A percentile compares a stretch with the other conserved stretches of the same genome.
These are phyloP conservation scores for Sphenostylis stenocarpa DNA, from an alignment of 306 rosid genomes.

Conservation along the genomic window DNA sequence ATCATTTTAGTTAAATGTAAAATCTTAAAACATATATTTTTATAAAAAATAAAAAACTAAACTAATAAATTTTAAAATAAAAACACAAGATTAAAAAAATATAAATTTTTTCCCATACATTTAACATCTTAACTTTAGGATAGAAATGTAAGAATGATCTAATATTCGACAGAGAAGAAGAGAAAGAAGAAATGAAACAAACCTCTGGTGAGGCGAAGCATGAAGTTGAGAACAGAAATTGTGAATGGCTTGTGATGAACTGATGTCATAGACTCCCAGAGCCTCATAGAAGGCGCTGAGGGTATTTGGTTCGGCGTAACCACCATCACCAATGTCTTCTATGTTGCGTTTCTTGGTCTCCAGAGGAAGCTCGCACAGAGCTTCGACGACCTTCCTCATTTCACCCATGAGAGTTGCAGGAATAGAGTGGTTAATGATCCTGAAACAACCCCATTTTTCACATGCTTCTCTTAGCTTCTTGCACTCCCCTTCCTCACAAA, in stretches of 20 bases:
- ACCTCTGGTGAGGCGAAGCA: conserved; percentile 51
- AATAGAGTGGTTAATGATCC: conserved; percentile 54
- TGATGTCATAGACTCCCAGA: conserved; percentile 51
- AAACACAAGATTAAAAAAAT: too few relatives aligned
- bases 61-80: too few relatives aligned
- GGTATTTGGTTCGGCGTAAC: conserved; percentile 42
- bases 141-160: too few relatives aligned
- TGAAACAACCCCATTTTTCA: conserved; percentile 65
- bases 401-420: conserved; percentile 48
- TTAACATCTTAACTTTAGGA: too few relatives aligned
- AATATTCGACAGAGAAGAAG: too few relatives aligned
- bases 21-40: too few relatives aligned
- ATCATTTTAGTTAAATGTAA: too few relatives aligned
- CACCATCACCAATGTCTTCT: conserved; percentile 45
- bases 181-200: background rate
- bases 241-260: conserved; percentile 39
- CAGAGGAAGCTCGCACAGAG: conserved; percentile 52
- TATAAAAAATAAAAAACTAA: too few relatives aligned
- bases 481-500: conserved; percentile 26
- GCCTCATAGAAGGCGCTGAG: conserved; percentile 56
- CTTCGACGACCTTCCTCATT: conserved; percentile 46
- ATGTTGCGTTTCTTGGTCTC: conserved; percentile 54
- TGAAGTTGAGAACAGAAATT: conserved; percentile 51
- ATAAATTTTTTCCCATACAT: too few relatives aligned
- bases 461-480: conserved; percentile 56